Base-by-base conservation (phyloP, 805 yeast genomes). In the Nakazawaea molendinolei region DNA sequence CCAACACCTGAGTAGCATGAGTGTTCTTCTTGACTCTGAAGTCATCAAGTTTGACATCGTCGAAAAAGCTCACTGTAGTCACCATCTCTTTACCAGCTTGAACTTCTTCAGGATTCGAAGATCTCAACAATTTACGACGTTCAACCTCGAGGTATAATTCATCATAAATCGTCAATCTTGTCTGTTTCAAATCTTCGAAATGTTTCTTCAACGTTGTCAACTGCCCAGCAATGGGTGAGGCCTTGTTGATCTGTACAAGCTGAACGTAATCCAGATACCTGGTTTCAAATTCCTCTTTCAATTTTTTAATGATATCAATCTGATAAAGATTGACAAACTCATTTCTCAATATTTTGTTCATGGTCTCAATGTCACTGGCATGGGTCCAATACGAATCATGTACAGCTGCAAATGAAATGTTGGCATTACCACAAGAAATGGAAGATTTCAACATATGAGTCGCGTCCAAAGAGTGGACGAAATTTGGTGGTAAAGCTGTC, bases 311-410 rank as follows among this genome's bases (percentile, higher is more conserved):
- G 47, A 89, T 65, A 55, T 87, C 80, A 22, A 71, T 79, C 42
- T 72, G 72, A 55, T 90, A 97, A 38, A 90, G 64, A 35, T 70
- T 62, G 43, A 92, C 80, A 55, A 90, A 90, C 40, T 84, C 79
- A 24, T 82, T 79, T 52, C 98, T 72, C 44, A 92, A 63, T 30
- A 72, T 62, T 10, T 48, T 50, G 56, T 79, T 86, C 92, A 90
- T 79, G 3, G 51, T 53, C 41, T 78, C 79, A 28, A 90, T 77
- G 54, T 85, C 90, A 33, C 75, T 63, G 1, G 98, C 97, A 55
- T 92, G 97, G 0, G 97, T 87, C 98, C 98, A 90, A 56, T 85
- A 90, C 1, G 97, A 90, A 56, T 90, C 98, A 58, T 90, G 98
- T 17, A 90, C 98, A 1, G 97, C 78, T 0, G 97, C 96, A 67